Evolutionary conservation across 148 eudicot species (phyloP), one percentile per base, ranked within the genome.

Genomic region (Oxyria digyna): DNA sequence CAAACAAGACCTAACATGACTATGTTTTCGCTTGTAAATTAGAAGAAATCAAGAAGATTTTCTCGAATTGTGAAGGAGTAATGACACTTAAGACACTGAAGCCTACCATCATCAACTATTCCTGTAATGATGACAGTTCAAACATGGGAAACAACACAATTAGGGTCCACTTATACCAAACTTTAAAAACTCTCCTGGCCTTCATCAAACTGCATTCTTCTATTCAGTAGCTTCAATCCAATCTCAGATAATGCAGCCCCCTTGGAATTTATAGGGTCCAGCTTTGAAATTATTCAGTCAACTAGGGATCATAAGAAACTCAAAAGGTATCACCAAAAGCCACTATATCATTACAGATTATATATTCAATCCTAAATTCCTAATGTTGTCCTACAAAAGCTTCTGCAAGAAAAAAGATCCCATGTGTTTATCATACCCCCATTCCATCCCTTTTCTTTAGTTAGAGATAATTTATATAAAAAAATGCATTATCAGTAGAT

Each of bases 281-380:
- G 31, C 65, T 57, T 57, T 29, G 65, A 59, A 14, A 59, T 59
- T 15, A 59, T 59, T 59, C 65, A 59, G 65, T 59, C 65, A 59
- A 59, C 65, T 59, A 59, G 65, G 20, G 32, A 29, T 4, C 65
- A 29, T 29, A 59, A 59, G 37, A 29, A 59, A 59, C 65, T 59
- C 10, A 59, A 59, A 59, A 59, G 38, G 65, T 27, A 29, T 54
- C 15, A 54, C 4, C 62, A 54, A 26, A 54, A 54, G 65, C 37
- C n/a, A 59, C 37, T 59, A 59, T 38, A 59, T 59, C 35, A 59
- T 59, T 15, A 59, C 27, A 59, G 65, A 59, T 59, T 35, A 59
- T 57, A 12, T 15, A 52, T 20, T 21, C 29, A 50, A 21, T 50
- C 24, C 24, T 49, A 17, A 48, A n/a, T n/a, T n/a, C n/a, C n/a